Percentiles rank a stretch among this genome's conserved stretches.
These are phyloP conservation scores for Neurospora sp. DNA, from an alignment of 495 filamentous ascomycete species.

Conservation along the genomic window DNA sequence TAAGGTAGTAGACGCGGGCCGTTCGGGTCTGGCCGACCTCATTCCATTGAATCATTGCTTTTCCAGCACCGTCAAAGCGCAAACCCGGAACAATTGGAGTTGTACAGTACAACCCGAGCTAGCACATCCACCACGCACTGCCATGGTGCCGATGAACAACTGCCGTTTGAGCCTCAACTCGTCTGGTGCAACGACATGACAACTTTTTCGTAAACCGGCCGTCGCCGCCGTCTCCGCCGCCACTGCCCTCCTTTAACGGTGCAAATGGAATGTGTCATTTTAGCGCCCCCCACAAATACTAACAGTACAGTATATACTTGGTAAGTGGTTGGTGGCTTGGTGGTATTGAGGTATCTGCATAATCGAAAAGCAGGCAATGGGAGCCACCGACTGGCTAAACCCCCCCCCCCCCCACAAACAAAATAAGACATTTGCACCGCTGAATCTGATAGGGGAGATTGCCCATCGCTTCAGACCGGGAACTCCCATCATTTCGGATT, in stretches of 20 bases:
- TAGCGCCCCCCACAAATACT: too few species aligned
- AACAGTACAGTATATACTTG: too few species aligned
- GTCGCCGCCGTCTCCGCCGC: neutral
- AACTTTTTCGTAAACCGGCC: neutral
- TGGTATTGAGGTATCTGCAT: too few species aligned
- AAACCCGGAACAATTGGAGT: neutral
- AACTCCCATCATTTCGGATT: neutral
- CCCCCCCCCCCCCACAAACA: too few species aligned
- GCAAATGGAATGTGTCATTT: too few species aligned
- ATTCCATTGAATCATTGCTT: neutral
- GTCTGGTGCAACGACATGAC: neutral
- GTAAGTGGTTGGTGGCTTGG: too few species aligned
- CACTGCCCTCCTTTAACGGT: neutral
- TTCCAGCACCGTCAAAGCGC: neutral
- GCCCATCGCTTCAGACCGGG: neutral
- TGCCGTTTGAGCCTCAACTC: neutral
- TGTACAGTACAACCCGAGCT: neutral
- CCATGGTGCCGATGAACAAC: neutral
- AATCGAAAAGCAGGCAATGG: too few species aligned
- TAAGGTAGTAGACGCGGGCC: neutral
- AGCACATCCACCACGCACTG: too few species aligned
- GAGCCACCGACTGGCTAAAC: too few species aligned
- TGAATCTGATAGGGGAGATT: neutral
- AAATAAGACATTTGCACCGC: too few species aligned
- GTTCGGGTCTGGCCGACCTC: neutral